Base-by-base conservation (phyloP, 495 filamentous ascomycete species). In the Bombardia bombarda region DNA sequence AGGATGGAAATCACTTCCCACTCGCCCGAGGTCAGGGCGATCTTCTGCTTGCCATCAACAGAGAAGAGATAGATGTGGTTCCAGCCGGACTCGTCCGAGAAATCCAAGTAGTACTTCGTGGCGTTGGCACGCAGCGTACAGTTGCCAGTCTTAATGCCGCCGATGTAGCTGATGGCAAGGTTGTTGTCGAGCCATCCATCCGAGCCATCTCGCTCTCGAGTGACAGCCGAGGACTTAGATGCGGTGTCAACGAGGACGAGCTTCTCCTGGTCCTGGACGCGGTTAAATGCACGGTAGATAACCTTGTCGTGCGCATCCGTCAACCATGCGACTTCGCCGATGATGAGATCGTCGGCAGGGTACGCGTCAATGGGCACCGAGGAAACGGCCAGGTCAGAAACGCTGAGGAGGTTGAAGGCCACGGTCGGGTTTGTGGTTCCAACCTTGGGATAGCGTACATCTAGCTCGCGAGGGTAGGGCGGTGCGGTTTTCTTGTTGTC, bases 131-230 rank as follows among this genome's bases (percentile, higher is more conserved):
- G 43, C 8, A 66, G 61, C 20, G 42, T 37, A 24, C 22, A 19
- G 32, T 44, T 44, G 22, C 32, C 30, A 4, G 7, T 16, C 7
- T 53, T 25, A 25, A 69, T 42, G 5, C 40, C 33, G 4, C 65
- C 65, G 16, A 74, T 62, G 40, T 67, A 80, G 16, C 47, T 44
- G 38, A 77, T 76, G 1, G 72, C 67, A 3, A 63, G 42, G 37
- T 68, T 65, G 44, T 74, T 70, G 31, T 80, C 77, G 12, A 80
- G 52, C 76, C 76, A 80, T 2, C 75, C 76, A 36, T 77, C 73
- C 0, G 62, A 64, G 4, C 65, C 76, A 41, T 78, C 63, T 17
- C 76, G 58, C 54, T 76, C 63, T 12, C 76, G 70, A 12, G 69
- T 62, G 14, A 73, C 48, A 25, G 57, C 52, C 0, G 65, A 61